Evolutionary conservation across 139 green algal species (phyloP).

Genomic region (Chlamydomonas schloesseri): DNA sequence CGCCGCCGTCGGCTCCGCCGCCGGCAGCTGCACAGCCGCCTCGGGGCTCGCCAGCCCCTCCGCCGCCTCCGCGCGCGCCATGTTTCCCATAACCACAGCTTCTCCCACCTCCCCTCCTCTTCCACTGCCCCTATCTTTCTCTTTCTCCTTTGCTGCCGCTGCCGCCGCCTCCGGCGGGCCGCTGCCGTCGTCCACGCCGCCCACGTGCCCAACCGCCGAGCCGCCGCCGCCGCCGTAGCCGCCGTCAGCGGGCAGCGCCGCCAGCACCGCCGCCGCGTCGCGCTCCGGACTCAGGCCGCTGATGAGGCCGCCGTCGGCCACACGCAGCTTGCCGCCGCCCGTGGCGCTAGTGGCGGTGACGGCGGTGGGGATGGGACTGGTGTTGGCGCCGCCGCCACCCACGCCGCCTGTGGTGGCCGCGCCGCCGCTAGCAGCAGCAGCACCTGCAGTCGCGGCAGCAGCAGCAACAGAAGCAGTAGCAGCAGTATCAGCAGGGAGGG

Average conservation of each 20-base stretch:
- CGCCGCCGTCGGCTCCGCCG: background rate
- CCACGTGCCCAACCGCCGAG: background rate
- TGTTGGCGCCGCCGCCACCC: background rate
- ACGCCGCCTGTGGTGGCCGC: background rate
- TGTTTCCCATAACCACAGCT: background rate
- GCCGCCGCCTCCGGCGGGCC: background rate
- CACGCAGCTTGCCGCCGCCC: background rate
- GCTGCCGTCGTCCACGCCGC: background rate
- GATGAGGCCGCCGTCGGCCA: slow-evolving; percentile 27
- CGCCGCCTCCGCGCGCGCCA: slow-evolving; percentile 21
- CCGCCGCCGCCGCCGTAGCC: slow-evolving; percentile 11
- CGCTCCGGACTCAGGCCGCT: background rate
- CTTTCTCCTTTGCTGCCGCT: background rate
- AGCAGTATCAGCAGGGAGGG: too few relatives aligned
- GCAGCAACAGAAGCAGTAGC: background rate
- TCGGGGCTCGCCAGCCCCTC: slow-evolving; percentile 6
- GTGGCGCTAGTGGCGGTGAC: background rate
- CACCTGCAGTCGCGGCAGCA: background rate
- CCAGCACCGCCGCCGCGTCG: background rate
- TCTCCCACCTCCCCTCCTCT: too few relatives aligned
- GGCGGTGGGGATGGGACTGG: too few relatives aligned
- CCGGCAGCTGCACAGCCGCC: background rate
- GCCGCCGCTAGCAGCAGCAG: background rate
- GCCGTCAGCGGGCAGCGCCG: slow-evolving; percentile 3
- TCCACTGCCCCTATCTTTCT: background rate